Evolutionary conservation across 2,329 filamentous ascomycete species (phyloP).

Genomic region (Exophiala bonariae): DNA sequence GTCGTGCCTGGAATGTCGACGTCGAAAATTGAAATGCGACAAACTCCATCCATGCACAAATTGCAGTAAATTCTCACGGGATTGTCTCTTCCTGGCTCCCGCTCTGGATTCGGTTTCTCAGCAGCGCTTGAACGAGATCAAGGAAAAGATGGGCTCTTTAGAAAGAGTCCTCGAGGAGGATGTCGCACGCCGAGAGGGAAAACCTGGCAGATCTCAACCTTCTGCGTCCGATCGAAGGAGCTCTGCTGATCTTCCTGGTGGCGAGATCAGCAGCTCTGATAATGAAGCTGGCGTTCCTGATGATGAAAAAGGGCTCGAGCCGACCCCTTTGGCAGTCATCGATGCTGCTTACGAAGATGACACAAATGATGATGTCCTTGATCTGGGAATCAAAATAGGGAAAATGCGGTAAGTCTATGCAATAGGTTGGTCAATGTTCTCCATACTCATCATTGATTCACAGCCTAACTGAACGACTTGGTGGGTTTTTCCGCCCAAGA

Average conservation of each 20-base stretch:
- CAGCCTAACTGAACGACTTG: slow-evolving; percentile 69
- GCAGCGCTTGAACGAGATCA: slow-evolving; percentile 71
- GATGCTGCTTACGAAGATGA: slow-evolving; percentile 71
- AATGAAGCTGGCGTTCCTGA: slow-evolving; percentile 42
- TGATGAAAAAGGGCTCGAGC: slow-evolving; percentile 61
- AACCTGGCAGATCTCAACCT: neutral
- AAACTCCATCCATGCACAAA: slow-evolving; percentile 71
- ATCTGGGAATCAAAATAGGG: slow-evolving; percentile 70
- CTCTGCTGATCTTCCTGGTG: slow-evolving; percentile 27
- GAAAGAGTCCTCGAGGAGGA: slow-evolving; percentile 70
- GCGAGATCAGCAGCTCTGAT: slow-evolving; percentile 57
- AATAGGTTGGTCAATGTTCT: neutral
- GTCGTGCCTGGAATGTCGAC: slow-evolving; percentile 69
- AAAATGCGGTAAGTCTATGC: slow-evolving; percentile 55
- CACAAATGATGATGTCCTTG: slow-evolving; percentile 64
- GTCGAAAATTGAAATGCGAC: slow-evolving; percentile 77
- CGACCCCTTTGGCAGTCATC: slow-evolving; percentile 61
- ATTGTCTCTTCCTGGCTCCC: slow-evolving; percentile 65
- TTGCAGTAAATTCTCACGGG: slow-evolving; percentile 51
- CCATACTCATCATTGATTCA: neutral
- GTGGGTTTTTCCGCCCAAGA: slow-evolving; percentile 69
- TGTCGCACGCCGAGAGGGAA: slow-evolving; percentile 46
- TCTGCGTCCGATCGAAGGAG: slow-evolving; percentile 47
- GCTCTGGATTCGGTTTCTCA: slow-evolving; percentile 69
- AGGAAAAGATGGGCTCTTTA: slow-evolving; percentile 73